phyloP scores from a whole-genome alignment of 1,284 basidiomycete genomes.

The Cutaneotrichosporon arboriforme region DNA sequence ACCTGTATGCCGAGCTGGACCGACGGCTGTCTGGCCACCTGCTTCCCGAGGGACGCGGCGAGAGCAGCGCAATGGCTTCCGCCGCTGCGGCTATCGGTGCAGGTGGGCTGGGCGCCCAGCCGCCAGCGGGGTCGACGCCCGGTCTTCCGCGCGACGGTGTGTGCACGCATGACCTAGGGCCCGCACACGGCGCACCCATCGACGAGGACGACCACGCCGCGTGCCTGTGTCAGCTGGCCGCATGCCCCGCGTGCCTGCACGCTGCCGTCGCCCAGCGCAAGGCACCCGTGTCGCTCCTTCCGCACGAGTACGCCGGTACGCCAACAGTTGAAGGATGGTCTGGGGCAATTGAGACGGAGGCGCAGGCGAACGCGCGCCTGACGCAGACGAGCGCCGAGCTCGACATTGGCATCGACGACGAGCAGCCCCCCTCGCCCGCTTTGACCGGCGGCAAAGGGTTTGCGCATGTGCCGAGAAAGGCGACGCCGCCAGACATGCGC shows the following conservation, averaged over 20 bases:
- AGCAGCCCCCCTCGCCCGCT: background rate
- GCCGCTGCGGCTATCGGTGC: constrained; percentile 18
- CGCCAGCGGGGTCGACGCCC: constrained; percentile 8
- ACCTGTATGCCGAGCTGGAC: constrained; percentile 43
- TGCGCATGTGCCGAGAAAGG: constrained; percentile 27
- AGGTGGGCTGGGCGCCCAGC: constrained; percentile 18
- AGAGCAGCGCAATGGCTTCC: constrained; percentile 13
- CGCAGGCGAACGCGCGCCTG: constrained; percentile 23
- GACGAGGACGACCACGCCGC: constrained; percentile 35
- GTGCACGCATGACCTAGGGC: constrained; percentile 21
- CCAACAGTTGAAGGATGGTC: constrained; percentile 29
- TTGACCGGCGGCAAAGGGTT: constrained; percentile 39
- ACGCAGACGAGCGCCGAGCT: constrained; percentile 4
- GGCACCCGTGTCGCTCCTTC: constrained; percentile 34
- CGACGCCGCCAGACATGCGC: constrained; percentile 1
- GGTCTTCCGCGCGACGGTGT: constrained; percentile 16
- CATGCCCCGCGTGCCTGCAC: constrained; percentile 35
- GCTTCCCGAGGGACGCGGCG: constrained; percentile 10
- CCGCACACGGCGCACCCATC: constrained; percentile 11
- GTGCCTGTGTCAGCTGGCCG: constrained; percentile 41
- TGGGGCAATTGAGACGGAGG: constrained; percentile 31
- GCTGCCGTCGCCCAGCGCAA: constrained; percentile 24
- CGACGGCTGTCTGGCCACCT: constrained; percentile 31
- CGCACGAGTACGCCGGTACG: constrained; percentile 25
- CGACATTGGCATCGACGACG: constrained; percentile 5